Evolutionary conservation across 257 asterid species (phyloP).

Genomic region (Eustoma russellianum): DNA sequence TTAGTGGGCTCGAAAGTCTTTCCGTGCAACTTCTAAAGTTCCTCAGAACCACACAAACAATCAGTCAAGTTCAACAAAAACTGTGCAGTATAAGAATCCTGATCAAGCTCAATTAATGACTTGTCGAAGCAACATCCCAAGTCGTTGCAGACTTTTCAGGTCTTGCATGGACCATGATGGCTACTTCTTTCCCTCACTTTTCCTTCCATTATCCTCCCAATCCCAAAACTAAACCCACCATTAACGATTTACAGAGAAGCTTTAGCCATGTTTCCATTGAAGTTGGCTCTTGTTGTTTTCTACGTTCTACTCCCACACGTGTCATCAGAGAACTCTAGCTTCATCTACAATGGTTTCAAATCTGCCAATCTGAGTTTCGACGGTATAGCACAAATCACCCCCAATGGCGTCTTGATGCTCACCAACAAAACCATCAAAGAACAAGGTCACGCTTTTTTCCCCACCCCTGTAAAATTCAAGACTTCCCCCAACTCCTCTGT

Average conservation of each 20-base stretch:
- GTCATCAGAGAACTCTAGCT: slow-evolving; percentile 14
- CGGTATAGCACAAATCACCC: slow-evolving; percentile 36
- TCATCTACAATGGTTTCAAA: slow-evolving; percentile 44
- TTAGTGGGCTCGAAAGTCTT: no score
- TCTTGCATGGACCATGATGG: no score
- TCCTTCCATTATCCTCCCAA: no score
- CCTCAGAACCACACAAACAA: no score
- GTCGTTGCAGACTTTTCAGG: no score
- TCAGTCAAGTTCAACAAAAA: no score
- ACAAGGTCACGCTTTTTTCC: slow-evolving; percentile 48
- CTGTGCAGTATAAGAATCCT: no score
- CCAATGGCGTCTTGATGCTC: slow-evolving; percentile 36
- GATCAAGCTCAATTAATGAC: no score
- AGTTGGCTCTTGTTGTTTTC: slow-evolving; percentile 7
- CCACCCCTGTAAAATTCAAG: slow-evolving; percentile 38
- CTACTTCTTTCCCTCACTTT: no score
- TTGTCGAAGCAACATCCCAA: no score
- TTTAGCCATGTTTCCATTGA: slow-evolving; percentile 24
- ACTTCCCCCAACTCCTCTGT: slow-evolving; percentile 20
- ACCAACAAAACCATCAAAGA: slow-evolving; percentile 31
- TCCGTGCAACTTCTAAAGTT: no score
- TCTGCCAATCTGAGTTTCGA: slow-evolving; percentile 36
- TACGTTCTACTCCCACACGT: slow-evolving; percentile 4
- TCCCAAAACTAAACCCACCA: no score
- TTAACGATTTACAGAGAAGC: neutral